A percentile compares a stretch with the other conserved stretches of the same genome.
Conservation (phyloP, 768 basidiomycete genomes). For the Lepiota venenata region DNA sequence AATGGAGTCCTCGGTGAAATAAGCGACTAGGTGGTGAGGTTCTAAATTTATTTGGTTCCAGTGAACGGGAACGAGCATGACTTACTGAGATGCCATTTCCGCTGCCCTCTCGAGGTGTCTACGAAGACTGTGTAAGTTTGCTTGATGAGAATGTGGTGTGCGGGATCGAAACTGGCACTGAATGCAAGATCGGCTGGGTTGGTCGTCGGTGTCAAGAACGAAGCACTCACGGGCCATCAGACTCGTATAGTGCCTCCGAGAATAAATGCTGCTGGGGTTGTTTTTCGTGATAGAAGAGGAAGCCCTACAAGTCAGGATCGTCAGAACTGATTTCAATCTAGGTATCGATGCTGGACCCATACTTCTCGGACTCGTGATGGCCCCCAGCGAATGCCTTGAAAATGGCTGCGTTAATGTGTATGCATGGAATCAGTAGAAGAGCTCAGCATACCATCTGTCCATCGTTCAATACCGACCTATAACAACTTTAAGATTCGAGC, state of each 20-base stretch:
- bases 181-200: neutral
- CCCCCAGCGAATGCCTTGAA: slow-evolving; percentile 66
- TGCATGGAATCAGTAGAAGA: neutral
- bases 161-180: slow-evolving; percentile 29
- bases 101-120: slow-evolving; percentile 59
- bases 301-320: slow-evolving; percentile 46
- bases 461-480: slow-evolving; percentile 76
- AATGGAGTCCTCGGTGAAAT: slow-evolving; percentile 72
- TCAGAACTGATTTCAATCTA: slow-evolving; percentile 7
- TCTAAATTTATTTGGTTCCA: slow-evolving; percentile 14
- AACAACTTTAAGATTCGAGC: slow-evolving; percentile 11
- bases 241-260: slow-evolving; percentile 41
- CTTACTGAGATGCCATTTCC: slow-evolving; percentile 83
- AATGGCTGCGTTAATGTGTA: slow-evolving; percentile 6
- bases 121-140: slow-evolving; percentile 82
- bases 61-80: slow-evolving; percentile 15
- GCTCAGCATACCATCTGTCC: slow-evolving; percentile 64
- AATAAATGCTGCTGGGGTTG: slow-evolving; percentile 49
- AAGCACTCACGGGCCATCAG: slow-evolving; percentile 22
- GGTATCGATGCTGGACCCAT: slow-evolving; percentile 15
- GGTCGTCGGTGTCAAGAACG: neutral
- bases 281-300: slow-evolving; percentile 79
- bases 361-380: slow-evolving; percentile 79
- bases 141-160: slow-evolving; percentile 55
- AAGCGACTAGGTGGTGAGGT: slow-evolving; percentile 53